phyloP scores from a whole-genome alignment of 2,329 filamentous ascomycete genomes.

The Cordyceps farinosa region DNA sequence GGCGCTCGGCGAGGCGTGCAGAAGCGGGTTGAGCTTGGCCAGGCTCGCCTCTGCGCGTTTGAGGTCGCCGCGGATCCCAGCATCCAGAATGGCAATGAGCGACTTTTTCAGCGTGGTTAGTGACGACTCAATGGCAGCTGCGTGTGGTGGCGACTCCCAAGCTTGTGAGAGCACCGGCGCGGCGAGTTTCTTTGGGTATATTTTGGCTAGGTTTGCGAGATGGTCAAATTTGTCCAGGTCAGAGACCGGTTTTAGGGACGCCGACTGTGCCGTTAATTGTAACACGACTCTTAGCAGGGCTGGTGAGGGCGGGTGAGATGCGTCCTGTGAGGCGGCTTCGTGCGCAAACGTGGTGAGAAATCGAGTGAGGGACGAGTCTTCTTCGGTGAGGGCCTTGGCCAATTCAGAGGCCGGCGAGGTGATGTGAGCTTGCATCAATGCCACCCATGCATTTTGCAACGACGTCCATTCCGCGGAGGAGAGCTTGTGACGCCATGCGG shows the following conservation, averaged over 20 bases:
- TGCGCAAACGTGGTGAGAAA: conserved; percentile 68
- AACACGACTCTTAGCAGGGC: conserved; percentile 62
- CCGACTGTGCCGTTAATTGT: conserved; percentile 56
- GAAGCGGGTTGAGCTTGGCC: conserved; percentile 57
- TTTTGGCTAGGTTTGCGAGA: conserved; percentile 62
- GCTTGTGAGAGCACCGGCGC: conserved; percentile 47
- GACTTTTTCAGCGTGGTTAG: conserved; percentile 58
- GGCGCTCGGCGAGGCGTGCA: conserved; percentile 56
- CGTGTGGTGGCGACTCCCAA: conserved; percentile 45
- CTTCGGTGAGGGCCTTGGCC: conserved; percentile 43
- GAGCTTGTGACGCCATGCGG: conserved; percentile 63
- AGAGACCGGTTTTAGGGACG: conserved; percentile 38
- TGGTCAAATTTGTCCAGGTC: conserved; percentile 63
- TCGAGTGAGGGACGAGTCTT: conserved; percentile 50
- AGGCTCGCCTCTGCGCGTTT: conserved; percentile 53
- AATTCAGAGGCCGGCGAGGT: conserved; percentile 57
- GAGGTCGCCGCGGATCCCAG: conserved; percentile 53
- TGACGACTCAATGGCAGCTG: conserved; percentile 48
- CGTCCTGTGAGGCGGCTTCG: conserved; percentile 44
- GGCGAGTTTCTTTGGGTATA: conserved; percentile 62
- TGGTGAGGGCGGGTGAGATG: conserved; percentile 31
- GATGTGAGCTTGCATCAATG: conserved; percentile 63
- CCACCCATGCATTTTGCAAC: conserved; percentile 73
- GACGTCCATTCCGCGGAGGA: conserved; percentile 69
- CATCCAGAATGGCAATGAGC: conserved; percentile 61